phyloP scores from a whole-genome alignment of 352 stramenopile species.

The Globisporangium takayamanum region DNA sequence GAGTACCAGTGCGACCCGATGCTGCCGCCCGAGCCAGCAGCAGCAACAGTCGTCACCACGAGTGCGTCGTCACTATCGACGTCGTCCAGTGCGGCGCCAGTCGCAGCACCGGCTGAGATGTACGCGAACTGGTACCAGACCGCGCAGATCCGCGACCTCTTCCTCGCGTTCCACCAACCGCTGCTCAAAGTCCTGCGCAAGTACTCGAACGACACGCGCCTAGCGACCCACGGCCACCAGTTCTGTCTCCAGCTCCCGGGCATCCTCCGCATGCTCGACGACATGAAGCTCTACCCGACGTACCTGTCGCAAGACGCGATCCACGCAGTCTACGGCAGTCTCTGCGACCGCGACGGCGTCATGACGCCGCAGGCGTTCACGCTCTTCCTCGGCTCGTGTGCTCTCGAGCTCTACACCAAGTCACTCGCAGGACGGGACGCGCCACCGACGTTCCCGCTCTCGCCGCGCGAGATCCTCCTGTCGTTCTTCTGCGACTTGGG shows the following conservation, averaged over 20 bases:
- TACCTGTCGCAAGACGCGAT: slow-evolving; percentile 50
- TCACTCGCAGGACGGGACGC: slow-evolving; percentile 7
- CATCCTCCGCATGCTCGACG: slow-evolving; percentile 44
- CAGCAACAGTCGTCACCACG: background rate
- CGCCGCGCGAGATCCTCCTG: slow-evolving; percentile 52
- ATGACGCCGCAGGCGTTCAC: slow-evolving; percentile 42
- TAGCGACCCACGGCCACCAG: slow-evolving; percentile 32
- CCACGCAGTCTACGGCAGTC: slow-evolving; percentile 36
- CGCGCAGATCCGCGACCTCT: slow-evolving; percentile 57
- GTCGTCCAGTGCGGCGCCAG: background rate
- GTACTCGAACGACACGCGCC: slow-evolving; percentile 45
- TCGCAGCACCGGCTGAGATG: slow-evolving; percentile 8
- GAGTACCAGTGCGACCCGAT: slow-evolving; percentile 64
- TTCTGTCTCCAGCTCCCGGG: slow-evolving; percentile 33
- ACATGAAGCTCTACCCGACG: slow-evolving; percentile 50
- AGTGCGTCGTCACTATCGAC: no score
- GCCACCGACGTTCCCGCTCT: slow-evolving; percentile 29
- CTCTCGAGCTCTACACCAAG: slow-evolving; percentile 46
- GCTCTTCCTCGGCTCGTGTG: slow-evolving; percentile 53
- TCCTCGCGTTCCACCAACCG: slow-evolving; percentile 42
- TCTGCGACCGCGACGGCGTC: slow-evolving; percentile 27
- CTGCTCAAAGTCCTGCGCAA: slow-evolving; percentile 47
- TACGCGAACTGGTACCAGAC: slow-evolving; percentile 48
- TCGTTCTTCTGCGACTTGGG: slow-evolving; percentile 66
- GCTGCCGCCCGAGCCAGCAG: slow-evolving; percentile 26